phyloP scores from a whole-genome alignment of 192 early-diverging fungal species.

The Phycomyces nitens region DNA sequence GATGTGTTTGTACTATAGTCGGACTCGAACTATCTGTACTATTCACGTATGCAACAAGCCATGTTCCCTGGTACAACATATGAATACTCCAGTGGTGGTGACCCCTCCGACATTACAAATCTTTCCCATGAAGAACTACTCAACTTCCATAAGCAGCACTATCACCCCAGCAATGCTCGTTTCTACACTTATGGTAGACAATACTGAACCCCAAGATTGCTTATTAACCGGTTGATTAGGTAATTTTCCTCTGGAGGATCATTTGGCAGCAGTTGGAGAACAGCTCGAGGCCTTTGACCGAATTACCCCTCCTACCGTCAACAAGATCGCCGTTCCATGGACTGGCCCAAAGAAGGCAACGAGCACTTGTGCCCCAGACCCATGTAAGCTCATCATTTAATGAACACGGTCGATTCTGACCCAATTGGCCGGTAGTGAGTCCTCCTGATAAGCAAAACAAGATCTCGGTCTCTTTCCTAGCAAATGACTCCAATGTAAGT shows the following conservation, averaged over 20 bases:
- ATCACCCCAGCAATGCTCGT: constrained; percentile 90
- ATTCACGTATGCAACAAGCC: constrained; percentile 69
- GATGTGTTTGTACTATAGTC: constrained; percentile 47
- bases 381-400: constrained; percentile 45
- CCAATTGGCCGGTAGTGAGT: too few species aligned
- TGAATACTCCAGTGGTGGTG: constrained; percentile 82
- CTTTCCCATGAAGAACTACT: constrained; percentile 81
- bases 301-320: constrained; percentile 41
- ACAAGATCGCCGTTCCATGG: constrained; percentile 55
- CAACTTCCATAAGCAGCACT: constrained; percentile 78
- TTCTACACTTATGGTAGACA: constrained; percentile 83
- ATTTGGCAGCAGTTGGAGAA: constrained; percentile 64
- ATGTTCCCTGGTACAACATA: constrained; percentile 87
- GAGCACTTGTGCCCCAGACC: constrained; percentile 63
- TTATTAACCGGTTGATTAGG: constrained; percentile 24
- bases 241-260: constrained; percentile 70
- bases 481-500: constrained; percentile 66
- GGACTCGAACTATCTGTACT: constrained; percentile 78
- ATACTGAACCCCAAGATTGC: not conserved
- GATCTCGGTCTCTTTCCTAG: constrained; percentile 67
- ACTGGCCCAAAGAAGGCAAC: constrained; percentile 42
- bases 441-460: constrained; percentile 77
- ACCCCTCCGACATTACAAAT: constrained; percentile 82
- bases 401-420: too few species aligned
- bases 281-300: constrained; percentile 57